Evolutionary conservation across 257 asterid species (phyloP).

Genomic region (Rauvolfia tetraphylla): DNA sequence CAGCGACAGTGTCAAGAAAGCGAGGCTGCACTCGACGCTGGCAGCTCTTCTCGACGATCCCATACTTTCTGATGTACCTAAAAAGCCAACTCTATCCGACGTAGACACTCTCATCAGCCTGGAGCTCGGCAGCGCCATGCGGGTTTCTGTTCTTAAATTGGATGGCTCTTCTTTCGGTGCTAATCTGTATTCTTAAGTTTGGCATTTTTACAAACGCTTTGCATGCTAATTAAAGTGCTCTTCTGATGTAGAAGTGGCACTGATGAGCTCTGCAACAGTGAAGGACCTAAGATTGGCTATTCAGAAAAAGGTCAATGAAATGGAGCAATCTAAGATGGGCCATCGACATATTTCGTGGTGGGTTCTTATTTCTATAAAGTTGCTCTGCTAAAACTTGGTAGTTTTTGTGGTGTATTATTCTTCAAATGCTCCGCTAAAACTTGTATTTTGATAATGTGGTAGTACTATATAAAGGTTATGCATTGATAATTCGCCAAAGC

Average conservation of each 20-base stretch:
- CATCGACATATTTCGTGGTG: conserved; percentile 94
- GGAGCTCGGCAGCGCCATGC: conserved; percentile 98
- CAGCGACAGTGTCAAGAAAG: conserved; percentile 56
- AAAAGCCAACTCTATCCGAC: conserved; percentile 60
- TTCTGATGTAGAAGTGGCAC: conserved; percentile 48
- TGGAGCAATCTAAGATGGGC: conserved; percentile 83
- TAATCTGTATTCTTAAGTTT: conserved; percentile 12
- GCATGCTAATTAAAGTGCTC: not conserved
- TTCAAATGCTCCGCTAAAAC: not conserved
- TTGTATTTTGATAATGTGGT: not conserved
- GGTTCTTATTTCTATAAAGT: conserved; percentile 1
- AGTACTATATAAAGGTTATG: not conserved
- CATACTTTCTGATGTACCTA: conserved; percentile 74
- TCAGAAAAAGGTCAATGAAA: conserved; percentile 55
- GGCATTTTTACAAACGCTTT: conserved; percentile 42
- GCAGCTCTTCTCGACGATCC: conserved; percentile 80
- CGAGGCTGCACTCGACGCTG: conserved; percentile 61
- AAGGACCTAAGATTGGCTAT: conserved; percentile 71
- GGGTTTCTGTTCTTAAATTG: conserved; percentile 62
- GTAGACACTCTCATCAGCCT: conserved; percentile 86
- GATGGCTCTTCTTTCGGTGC: conserved; percentile 65
- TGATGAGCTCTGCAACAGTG: conserved; percentile 76
- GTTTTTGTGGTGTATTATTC: too few relatives aligned
- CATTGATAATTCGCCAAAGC: not conserved
- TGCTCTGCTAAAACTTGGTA: too few relatives aligned